Evolutionary conservation across 441 rosid species (phyloP), one percentile per base, ranked within the genome.

Genomic region (Eutrema salsugineum): DNA sequence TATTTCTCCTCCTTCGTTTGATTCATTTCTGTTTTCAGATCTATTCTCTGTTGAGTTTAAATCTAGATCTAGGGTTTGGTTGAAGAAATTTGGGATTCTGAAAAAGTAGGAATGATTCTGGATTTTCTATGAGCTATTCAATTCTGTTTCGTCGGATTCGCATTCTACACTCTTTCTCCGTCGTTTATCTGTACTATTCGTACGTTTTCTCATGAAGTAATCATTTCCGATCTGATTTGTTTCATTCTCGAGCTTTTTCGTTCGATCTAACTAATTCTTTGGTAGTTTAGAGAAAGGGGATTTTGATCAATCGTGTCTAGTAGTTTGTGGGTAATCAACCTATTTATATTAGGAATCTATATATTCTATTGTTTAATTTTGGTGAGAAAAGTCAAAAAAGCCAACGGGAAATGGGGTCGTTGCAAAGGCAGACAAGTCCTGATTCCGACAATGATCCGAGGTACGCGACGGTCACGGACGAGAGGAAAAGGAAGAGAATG

Each of bases 401-500:
- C 48, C 47, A 38, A 48, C 22, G 11, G 5, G 19, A 59, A 33
- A 85, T 80, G 87, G 81, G 77, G 14, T 63, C 86, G 28, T 57
- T 71, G 53, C 86, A 72, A 28, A 72, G 76, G 57, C 85, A 72
- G 36, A 58, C 61, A 57, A 90, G 91, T 80, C 87, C 90, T 0
- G 87, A 87, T n/a, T 86, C 91, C 1, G 97, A 87, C 44, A 62
- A 78, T 3, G 92, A 84, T 55, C 91, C 86, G 8, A 80, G 80
- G 8, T 77, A 76, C 14, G 75, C 85, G 0, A 11, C 67, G 6
- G 51, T 84, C 1, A 70, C 73, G 2, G 97, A 88, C 53, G 97
- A 87, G 68, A 87, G 82, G 87, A 93, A 93, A 64, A 78, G 97
- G 81, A 93, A 89, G 89, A 85, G 97, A 51, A 89, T 89, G 97